phyloP scores from a whole-genome alignment of 2,329 filamentous ascomycete species.

The Aspergillus carbonarius region DNA sequence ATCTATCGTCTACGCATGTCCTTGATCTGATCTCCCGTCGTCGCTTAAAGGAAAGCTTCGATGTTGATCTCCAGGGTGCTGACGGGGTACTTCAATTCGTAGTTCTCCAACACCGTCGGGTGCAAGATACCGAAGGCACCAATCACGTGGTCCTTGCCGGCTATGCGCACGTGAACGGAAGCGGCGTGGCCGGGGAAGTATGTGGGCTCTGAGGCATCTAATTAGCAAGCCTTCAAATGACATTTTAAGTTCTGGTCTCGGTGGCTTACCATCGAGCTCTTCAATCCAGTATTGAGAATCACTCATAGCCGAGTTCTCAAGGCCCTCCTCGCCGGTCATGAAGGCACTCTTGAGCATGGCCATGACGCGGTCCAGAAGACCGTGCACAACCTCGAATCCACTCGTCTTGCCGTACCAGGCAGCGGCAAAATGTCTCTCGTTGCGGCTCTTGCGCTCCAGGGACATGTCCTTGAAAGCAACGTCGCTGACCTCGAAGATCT shows the following conservation, averaged over 20 bases:
- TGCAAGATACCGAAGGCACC: slow-evolving; percentile 94
- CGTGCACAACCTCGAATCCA: slow-evolving; percentile 95
- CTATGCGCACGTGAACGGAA: slow-evolving; percentile 73
- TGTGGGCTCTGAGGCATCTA: slow-evolving; percentile 62
- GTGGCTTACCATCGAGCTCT: slow-evolving; percentile 70
- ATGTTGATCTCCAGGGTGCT: slow-evolving; percentile 94
- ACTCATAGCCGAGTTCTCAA: slow-evolving; percentile 58
- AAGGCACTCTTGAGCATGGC: slow-evolving; percentile 86
- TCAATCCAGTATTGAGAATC: slow-evolving; percentile 88
- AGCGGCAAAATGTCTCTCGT: slow-evolving; percentile 94
- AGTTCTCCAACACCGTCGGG: slow-evolving; percentile 88
- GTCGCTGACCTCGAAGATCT: slow-evolving; percentile 88
- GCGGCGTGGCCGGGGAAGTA: slow-evolving; percentile 92
- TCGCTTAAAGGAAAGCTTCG: slow-evolving; percentile 77
- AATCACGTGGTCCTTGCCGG: slow-evolving; percentile 71
- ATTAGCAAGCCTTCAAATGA: background rate
- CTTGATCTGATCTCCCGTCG: background rate
- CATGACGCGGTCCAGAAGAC: slow-evolving; percentile 86
- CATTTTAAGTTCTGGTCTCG: background rate
- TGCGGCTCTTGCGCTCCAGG: slow-evolving; percentile 81
- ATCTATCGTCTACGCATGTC: slow-evolving; percentile 12
- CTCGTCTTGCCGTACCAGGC: slow-evolving; percentile 92
- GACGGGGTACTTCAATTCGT: slow-evolving; percentile 88
- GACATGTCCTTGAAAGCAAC: slow-evolving; percentile 85
- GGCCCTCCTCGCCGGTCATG: slow-evolving; percentile 70